phyloP scores from a whole-genome alignment of 371 early-diverging fungal species.

The Cokeromyces recurvatus region DNA sequence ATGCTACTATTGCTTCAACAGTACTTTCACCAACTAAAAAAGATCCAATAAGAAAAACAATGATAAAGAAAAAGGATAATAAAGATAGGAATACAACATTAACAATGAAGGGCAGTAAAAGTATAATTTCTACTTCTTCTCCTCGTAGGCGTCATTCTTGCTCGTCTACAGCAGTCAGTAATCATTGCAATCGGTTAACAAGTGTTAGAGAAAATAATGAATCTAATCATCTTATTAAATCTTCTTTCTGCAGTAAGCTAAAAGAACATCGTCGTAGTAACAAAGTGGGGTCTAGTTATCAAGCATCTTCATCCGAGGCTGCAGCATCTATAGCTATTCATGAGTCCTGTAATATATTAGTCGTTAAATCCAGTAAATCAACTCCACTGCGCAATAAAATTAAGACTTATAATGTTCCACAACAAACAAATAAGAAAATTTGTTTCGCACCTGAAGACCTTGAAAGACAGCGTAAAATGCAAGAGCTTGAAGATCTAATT shows the following conservation, averaged over 20 bases:
- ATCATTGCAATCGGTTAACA: too few species aligned
- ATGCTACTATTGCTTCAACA: too few species aligned
- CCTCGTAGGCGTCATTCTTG: constrained; percentile 22
- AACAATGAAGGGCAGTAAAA: neutral
- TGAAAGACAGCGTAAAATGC: constrained; percentile 28
- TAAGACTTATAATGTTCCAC: constrained; percentile 29
- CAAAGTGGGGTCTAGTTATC: neutral
- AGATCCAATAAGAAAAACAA: neutral
- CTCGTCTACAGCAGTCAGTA: constrained; percentile 12
- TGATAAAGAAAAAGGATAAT: neutral
- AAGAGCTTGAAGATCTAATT: constrained; percentile 41
- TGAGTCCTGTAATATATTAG: too few species aligned
- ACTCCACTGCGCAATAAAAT: constrained; percentile 27
- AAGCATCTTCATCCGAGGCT: constrained; percentile 1
- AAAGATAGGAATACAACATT: neutral
- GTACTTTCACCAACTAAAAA: too few species aligned
- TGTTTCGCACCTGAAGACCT: constrained; percentile 13
- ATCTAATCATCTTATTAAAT: neutral
- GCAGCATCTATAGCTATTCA: constrained; percentile 14
- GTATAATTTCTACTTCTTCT: neutral
- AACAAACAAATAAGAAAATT: too few species aligned
- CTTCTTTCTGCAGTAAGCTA: constrained; percentile 3
- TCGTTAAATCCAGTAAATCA: constrained; percentile 15
- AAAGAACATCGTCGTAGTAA: constrained; percentile 15
- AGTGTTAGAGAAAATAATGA: neutral